Evolutionary conservation across 1,284 basidiomycete species (phyloP).

Genomic region (Microbotryum intermedium): DNA sequence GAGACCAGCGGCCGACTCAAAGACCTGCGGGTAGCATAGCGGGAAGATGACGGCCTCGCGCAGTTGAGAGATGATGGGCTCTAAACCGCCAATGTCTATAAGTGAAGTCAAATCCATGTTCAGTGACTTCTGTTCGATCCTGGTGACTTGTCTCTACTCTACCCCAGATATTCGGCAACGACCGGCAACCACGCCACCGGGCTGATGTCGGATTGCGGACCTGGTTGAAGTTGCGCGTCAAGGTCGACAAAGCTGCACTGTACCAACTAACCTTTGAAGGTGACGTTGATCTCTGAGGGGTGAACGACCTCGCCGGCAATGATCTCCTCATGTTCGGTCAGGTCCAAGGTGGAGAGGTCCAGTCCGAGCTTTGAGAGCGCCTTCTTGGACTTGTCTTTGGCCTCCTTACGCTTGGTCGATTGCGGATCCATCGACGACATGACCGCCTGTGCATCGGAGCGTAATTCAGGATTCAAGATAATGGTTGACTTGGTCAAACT

Average conservation of each 20-base stretch:
- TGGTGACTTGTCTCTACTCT: neutral
- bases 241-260: neutral
- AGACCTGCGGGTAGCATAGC: constrained; percentile 82
- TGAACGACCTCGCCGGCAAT: constrained; percentile 78
- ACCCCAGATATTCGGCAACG: neutral
- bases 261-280: constrained; percentile 68
- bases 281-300: constrained; percentile 68
- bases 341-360: constrained; percentile 54
- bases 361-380: constrained; percentile 60
- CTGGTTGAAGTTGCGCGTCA: constrained; percentile 4
- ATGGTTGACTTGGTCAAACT: neutral
- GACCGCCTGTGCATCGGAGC: constrained; percentile 29
- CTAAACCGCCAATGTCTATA: constrained; percentile 90
- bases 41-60: constrained; percentile 96
- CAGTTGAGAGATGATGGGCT: constrained; percentile 79
- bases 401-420: constrained; percentile 54
- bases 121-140: neutral
- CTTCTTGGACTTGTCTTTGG: constrained; percentile 54
- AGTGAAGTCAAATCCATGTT: neutral
- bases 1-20: constrained; percentile 55
- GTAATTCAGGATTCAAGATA: too few relatives aligned
- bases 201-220: neutral
- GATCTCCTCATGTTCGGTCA: constrained; percentile 72
- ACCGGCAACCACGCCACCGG: neutral
- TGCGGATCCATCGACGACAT: constrained; percentile 39